Evolutionary conservation across 2,329 filamentous ascomycete species (phyloP), one percentile per base, ranked within the genome.

Genomic region (Fusarium phyllophilum): DNA sequence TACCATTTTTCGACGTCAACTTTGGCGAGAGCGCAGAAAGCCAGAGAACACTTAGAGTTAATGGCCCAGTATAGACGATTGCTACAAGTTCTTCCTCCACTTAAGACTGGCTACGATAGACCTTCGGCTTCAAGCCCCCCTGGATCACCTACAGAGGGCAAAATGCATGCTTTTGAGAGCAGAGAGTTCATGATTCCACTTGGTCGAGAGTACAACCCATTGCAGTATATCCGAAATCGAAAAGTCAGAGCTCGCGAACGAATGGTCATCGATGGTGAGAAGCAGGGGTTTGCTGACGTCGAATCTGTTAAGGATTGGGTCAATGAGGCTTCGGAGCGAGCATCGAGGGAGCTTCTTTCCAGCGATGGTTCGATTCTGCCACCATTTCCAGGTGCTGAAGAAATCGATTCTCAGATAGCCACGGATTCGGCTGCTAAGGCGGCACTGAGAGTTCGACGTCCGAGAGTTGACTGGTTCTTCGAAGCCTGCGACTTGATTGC

Each of bases 201-300:
- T 13, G 93, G 93, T 9, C 91, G 95, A 59, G 84, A 86, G 5
- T 98, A 98, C 80, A 97, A 99, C 80, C 96, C 96, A 9, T 84
- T 99, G 31, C 96, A 98, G 81, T 94, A 94, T 76, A 93, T 98
- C 62, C 92, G 96, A 26, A 98, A 99, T 79, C 89, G 96, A 54
- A 96, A 95, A 80, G 89, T 96, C 18, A 89, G 96, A 71, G 92
- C 92, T 33, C 89, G 95, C 22, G 94, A 97, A 82, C 89, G 94
- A 45, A 91, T 89, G 73, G 83, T 88, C 1, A 91, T 97, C 39
- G 90, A 96, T 77, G 91, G 93, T 22, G 91, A 94, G 70, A 86
- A 87, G 3, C 91, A 93, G 75, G 94, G 93, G 3, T 98, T 97
- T 85, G 87, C 89, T 44, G 91, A 98, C 80, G 85, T 94, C 3